Evolutionary conservation across 2,329 filamentous ascomycete genomes (phyloP), one percentile per base, ranked within the genome.

Genomic region (Colletotrichum sp.): DNA sequence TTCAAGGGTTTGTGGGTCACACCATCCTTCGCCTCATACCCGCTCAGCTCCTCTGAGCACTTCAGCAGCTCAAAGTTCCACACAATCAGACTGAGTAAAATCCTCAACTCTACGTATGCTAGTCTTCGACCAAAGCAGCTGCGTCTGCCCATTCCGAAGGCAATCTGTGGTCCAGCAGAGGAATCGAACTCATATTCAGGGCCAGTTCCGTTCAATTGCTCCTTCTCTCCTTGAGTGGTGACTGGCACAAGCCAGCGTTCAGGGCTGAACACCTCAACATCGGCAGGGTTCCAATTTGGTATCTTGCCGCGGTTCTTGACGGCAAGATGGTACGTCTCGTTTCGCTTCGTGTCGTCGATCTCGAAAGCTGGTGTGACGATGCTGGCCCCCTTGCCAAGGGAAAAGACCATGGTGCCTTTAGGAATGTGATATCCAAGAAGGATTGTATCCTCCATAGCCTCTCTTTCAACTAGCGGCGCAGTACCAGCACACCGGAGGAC

Each of bases 71-170:
- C 68, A 22, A 87, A 86, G 39, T 83, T 81, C 86, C 85, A 87
- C 9, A 85, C 78, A 48, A 85, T 75, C 55, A 86, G 75, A 28
- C 81, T 83, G 16, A 84, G 78, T 30, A 83, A 72, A 15, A 84
- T 82, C 30, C 81, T 79, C 75, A 87, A 44, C 75, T 85, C 79
- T 65, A 85, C 36, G 57, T 84, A 80, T 3, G 84, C 85, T 72
- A 87, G 75, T 75, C 79, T 81, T 67, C 80, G 81, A 0, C 86
- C 86, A 60, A 82, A 87, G 66, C 86, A 88, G 12, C 82, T 82
- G 3, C 86, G 77, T 10, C 81, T 81, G 0, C 86, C 86, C 6
- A 81, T 48, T 0, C 84, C 83, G 77, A 87, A 87, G 0, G 82
- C 78, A 52, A 86, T 75, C 10, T 76, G 80, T 1, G 84, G 85